Evolutionary conservation across 108 stramenopile genomes (phyloP), one percentile per base, ranked within the genome.

Genomic region (Skeletonema costatum): DNA sequence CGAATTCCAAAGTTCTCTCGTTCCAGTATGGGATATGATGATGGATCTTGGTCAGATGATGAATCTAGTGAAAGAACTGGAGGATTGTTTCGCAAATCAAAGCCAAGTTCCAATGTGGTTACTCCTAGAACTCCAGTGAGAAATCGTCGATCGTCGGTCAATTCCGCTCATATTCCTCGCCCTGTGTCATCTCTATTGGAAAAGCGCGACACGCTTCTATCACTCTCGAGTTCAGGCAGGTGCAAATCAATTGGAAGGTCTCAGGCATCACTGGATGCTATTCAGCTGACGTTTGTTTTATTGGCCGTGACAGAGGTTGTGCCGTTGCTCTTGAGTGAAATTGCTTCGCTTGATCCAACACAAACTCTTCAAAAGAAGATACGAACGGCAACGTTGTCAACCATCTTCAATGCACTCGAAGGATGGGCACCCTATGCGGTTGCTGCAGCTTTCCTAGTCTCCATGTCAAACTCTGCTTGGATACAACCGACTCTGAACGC

Each of bases 361-460:
- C 14, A 35, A 48, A 25, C 46, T 50, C 31, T n/a, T 46, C 29
- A 44, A 65, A 56, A 56, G 25, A 64, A 64, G 63, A 32, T 81
- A 30, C 70, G 70, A 13, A 38, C 19, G 60, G 63, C 71, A 38
- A 71, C 78, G 1, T 59, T 74, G 12, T 71, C 68, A 66, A 80
- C 77, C 1, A 32, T 78, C 32, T 62, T 82, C 5, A 36, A 58
- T 11, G 19, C 78, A 11, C 36, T 78, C 41, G 79, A 85, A 41
- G 80, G 85, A 36, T 93, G 91, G 90, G 80, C 85, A 29, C 87
- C 83, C 1, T 86, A 81, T 59, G 92, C 90, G 16, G 59, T 91
- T n/a, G 42, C 66, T 51, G 86, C 82, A 56, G 83, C 83, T 2
- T 74, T 80, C 51, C 75, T 95, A 32, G 50, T 83, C 4, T 74